phyloP scores from a whole-genome alignment of 768 basidiomycete species.

The Cystobasidium onofrii region DNA sequence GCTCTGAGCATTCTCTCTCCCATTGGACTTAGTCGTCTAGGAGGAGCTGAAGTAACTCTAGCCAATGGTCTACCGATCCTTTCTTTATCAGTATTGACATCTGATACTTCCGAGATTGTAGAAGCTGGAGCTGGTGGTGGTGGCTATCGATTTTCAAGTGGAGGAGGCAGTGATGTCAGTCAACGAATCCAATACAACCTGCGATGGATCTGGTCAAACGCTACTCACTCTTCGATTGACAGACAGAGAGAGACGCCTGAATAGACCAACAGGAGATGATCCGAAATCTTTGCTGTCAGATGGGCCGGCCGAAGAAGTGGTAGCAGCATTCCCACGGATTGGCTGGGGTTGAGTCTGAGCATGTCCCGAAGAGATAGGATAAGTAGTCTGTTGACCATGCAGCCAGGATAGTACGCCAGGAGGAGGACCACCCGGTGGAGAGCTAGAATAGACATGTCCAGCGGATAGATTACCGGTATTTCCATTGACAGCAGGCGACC shows the following conservation, averaged over 20 bases:
- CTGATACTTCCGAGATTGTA: background rate
- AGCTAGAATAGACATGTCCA: background rate
- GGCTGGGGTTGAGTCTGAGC: background rate
- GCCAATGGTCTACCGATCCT: slow-evolving; percentile 6
- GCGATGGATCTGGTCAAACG: no score
- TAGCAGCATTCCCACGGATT: background rate
- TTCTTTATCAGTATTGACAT: background rate
- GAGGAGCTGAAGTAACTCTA: slow-evolving; percentile 4
- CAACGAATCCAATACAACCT: no score
- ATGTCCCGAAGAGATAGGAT: slow-evolving; percentile 3
- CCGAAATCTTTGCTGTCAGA: background rate
- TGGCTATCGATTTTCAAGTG: background rate
- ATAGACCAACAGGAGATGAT: background rate
- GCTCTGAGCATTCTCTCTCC: slow-evolving; percentile 11
- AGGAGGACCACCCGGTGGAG: background rate
- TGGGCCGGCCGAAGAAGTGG: background rate
- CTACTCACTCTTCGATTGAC: slow-evolving; percentile 13
- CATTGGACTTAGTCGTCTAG: slow-evolving; percentile 19
- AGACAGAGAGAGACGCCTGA: background rate
- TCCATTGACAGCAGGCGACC: background rate
- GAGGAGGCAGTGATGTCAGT: no score
- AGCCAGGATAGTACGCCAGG: background rate
- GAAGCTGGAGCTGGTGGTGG: slow-evolving; percentile 3
- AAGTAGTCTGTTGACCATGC: slow-evolving; percentile 3
- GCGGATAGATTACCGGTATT: background rate